Conservation (phyloP, 768 basidiomycete genomes). For the Russula brevipes region DNA sequence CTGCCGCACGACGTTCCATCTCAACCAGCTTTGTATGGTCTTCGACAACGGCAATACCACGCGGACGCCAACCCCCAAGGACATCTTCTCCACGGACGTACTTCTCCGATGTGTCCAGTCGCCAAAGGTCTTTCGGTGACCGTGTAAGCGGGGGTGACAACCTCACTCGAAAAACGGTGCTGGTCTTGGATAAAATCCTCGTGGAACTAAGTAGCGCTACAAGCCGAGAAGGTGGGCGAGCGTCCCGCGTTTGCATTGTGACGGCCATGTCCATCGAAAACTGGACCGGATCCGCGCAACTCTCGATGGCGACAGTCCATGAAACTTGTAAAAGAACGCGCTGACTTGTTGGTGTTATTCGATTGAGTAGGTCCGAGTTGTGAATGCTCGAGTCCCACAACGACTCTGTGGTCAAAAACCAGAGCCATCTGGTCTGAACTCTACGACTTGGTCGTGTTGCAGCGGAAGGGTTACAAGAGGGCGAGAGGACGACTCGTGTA, state of each 20-base stretch:
- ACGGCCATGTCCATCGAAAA: conserved; percentile 87
- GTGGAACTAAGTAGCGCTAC: conserved; percentile 70
- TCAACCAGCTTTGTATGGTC: conserved; percentile 72
- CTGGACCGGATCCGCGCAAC: conserved; percentile 77
- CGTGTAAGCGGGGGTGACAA: conserved; percentile 81
- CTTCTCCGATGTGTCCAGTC: conserved; percentile 90
- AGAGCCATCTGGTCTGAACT: conserved; percentile 83
- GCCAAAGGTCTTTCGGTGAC: conserved; percentile 86
- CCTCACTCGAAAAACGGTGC: conserved; percentile 76
- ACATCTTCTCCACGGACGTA: conserved; percentile 91
- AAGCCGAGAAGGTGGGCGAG: conserved; percentile 75
- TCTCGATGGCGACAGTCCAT: conserved; percentile 78
- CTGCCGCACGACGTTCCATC: conserved; percentile 71
- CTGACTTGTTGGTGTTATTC: conserved; percentile 72
- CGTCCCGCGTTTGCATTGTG: conserved; percentile 77
- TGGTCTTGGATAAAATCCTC: conserved; percentile 72
- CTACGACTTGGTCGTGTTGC: conserved; percentile 62
- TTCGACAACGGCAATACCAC: conserved; percentile 84
- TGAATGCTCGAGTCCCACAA: conserved; percentile 95
- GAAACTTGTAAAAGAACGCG: conserved; percentile 73
- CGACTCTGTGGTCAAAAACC: conserved; percentile 62
- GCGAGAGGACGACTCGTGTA: conserved; percentile 74
- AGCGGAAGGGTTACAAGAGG: conserved; percentile 67
- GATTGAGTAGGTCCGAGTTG: conserved; percentile 78
- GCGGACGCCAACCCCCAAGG: conserved; percentile 77